Percentiles rank a stretch among this genome's conserved stretches.
Evolutionary conservation across 768 basidiomycete genomes (phyloP).

Genomic region (Amyloporia xantha): DNA sequence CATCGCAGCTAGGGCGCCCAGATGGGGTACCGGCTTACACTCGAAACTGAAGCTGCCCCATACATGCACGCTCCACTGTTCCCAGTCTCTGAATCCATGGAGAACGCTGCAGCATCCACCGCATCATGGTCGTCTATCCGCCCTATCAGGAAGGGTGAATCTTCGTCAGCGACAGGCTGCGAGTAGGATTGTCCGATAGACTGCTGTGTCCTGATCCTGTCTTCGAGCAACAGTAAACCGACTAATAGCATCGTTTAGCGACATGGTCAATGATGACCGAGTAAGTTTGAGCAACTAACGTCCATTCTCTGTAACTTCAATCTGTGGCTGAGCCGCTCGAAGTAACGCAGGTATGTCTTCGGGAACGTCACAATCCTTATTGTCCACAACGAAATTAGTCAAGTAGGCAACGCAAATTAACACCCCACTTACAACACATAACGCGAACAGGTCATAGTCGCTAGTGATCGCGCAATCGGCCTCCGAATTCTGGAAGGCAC

Average conservation of each 20-base stretch:
- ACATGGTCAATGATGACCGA: not conserved
- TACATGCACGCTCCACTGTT: too few species aligned
- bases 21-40: too few species aligned
- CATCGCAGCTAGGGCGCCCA: too few species aligned
- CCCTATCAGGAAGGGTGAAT: too few species aligned
- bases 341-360: conserved; percentile 1
- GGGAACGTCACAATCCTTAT: not conserved
- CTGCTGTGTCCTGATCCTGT: too few species aligned
- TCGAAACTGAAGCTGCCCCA: too few species aligned
- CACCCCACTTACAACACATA: conserved; percentile 3
- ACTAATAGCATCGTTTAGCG: too few species aligned
- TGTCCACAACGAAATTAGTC: not conserved
- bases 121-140: too few species aligned
- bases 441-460: conserved; percentile 6
- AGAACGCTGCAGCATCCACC: too few species aligned
- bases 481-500: conserved; percentile 3
- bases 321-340: not conserved
- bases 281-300: not conserved
- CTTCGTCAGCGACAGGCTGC: too few species aligned
- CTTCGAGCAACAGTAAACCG: not conserved
- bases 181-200: too few species aligned
- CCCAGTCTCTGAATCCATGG: too few species aligned
- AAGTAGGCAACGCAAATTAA: not conserved
- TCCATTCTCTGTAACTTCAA: conserved; percentile 9
- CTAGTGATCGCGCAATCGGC: conserved; percentile 9